Evolutionary conservation across 352 stramenopile species (phyloP), one percentile per base, ranked within the genome.

Genomic region (Phytophthora uliginosa): DNA sequence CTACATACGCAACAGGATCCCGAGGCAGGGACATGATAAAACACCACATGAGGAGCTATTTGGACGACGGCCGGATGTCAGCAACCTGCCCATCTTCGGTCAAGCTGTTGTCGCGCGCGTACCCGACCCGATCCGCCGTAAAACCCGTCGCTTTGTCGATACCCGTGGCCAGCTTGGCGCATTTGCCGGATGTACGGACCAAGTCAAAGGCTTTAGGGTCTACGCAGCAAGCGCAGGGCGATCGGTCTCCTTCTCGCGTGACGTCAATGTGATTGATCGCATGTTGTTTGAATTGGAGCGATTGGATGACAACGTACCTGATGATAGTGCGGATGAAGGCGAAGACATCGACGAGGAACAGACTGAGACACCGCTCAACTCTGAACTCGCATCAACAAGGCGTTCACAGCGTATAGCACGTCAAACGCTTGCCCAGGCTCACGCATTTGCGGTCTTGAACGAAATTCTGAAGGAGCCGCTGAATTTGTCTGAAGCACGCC

Each of bases 211-310:
- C 8, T 47, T 15, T 5, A 13, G 15, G 9, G 53, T 59, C 6
- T 59, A 59, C n/a, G 13, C 53, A 6, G 42, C 42, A n/a, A 17
- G 53, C 6, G 4, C 53, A 18, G 3, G 3, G 6, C 26, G 31
- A 0, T n/a, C 26, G 6, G 28, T 59, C 42, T 67, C 47, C 52
- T 51, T 20, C 33, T 68, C 51, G 2, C n/a, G 22, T 18, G 52
- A 57, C n/a, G 51, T 68, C 1, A 17, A n/a, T 1, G 51, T 48
- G 3, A 22, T 57, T 7, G 38, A 69, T 28, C 24, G 31, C 0
- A 69, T 69, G 62, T 26, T 69, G 33, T 57, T 52, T 17, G 53
- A 45, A 58, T 20, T 59, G 8, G 62, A 62, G 15, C 62, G 28
- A 5, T 42, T 42, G 9, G 9, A 12, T 10, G 36, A 42, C 13